Evolutionary conservation across 2,329 filamentous ascomycete species (phyloP), one percentile per base, ranked within the genome.

Genomic region (Ophiostoma piceae): DNA sequence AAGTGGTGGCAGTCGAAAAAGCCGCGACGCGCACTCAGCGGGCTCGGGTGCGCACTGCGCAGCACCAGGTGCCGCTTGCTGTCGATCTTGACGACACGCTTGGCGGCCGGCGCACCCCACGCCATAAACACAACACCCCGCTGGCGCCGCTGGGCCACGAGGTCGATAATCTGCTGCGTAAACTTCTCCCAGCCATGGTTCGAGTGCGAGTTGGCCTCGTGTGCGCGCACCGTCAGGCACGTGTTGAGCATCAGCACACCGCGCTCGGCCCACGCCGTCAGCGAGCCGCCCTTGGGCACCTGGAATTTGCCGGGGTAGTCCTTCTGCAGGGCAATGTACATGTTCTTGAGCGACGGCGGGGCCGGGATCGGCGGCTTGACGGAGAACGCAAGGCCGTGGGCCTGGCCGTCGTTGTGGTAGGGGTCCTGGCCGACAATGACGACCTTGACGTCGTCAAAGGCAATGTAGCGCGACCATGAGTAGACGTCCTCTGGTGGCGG

Each of bases 401-500:
- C 95, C 83, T 99, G 95, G 79, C 96, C 96, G 78, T 88, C 79
- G 78, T 96, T 96, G 82, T 99, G 95, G 79, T 99, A 99, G 2
- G 95, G 95, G 78, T 99, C 95, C 82, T 99, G 95, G 74, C 95
- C 95, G 69, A 98, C 80, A 76, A 99, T 93, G 72, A 99, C 94
- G 70, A 91, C 91, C 79, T 96, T 97, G 78, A 98, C 94, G 16
- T 85, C 90, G 81, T 90, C 83, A 75, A 99, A 89, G 8, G 95
- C 94, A 0, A 94, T 97, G 79, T 96, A 91, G 35, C 93, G 91
- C 72, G 94, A 97, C 95, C 95, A 99, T 73, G 92, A 95, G 80
- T 99, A 99, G 14, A 99, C 88, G 75, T 99, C 94, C 73, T 92
- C 85, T 74, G 88, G 84, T 0, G 94, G 94, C 3, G 95, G 95